Percentiles rank a stretch among this genome's conserved stretches.
Conservation (phyloP, 192 early-diverging fungal species). For the Lunasporangiospora selenospora region DNA sequence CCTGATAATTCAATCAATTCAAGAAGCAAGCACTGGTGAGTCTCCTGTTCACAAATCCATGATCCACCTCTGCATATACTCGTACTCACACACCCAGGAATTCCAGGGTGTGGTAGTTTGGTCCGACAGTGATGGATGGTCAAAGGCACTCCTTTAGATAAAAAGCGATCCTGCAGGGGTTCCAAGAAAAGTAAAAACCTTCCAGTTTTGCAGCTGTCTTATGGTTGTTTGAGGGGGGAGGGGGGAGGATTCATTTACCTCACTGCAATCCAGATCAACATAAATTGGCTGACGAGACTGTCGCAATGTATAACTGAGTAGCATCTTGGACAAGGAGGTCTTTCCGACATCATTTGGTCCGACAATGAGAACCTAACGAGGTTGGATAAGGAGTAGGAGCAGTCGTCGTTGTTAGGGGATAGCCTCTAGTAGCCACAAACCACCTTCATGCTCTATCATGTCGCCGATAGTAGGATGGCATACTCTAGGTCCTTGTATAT, state of each 20-base stretch:
- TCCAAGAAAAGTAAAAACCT: neutral
- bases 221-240: neutral
- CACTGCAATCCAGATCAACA: constrained; percentile 86
- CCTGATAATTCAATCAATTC: constrained; percentile 46
- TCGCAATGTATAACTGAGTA: constrained; percentile 88
- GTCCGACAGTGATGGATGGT: neutral
- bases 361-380: constrained; percentile 76
- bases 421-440: too few species aligned
- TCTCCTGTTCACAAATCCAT: neutral
- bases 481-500: constrained; percentile 58
- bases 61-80: neutral
- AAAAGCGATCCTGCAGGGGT: neutral
- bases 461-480: too few species aligned
- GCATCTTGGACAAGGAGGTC: constrained; percentile 82
- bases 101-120: too few species aligned
- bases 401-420: neutral
- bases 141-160: neutral
- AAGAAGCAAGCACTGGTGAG: neutral
- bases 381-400: neutral
- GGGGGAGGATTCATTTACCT: constrained; percentile 50
- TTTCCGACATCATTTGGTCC: constrained; percentile 96
- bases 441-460: too few species aligned
- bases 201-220: neutral
- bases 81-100: too few species aligned
- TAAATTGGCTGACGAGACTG: constrained; percentile 79